Base-by-base conservation (phyloP, 345 rosid genomes). In the Populus simonii region DNA sequence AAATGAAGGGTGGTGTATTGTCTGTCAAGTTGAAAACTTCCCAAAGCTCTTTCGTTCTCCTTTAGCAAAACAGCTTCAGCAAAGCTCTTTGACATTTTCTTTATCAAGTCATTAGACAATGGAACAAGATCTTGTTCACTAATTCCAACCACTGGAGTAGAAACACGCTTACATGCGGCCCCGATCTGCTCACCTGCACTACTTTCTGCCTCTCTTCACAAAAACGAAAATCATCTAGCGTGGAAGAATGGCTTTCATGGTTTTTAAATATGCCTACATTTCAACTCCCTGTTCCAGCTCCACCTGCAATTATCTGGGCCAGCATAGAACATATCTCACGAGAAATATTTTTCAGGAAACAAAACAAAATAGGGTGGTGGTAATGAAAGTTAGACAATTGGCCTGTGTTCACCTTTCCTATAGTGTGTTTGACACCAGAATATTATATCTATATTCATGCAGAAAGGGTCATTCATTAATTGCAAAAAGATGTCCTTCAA, bases 141-240 rank as follows among this genome's bases (percentile, higher is more conserved):
- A 27, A 82, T 80, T 41, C 59, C 74, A 23, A 51, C 81, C 18
- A 55, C 75, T 15, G 74, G 74, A 68, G 82, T 78, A 66, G 62
- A 5, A 59, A 76, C 71, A 55, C 55, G 74, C 49, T 68, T 35
- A 83, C 72, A 79, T 71, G 89, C 43, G 85, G 92, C 74, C 82
- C 87, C 33, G 93, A 82, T 87, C 91, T 90, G 80, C 86, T 87
- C 73, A 88, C 94, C 82, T 89, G 89, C 82, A 90, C 85, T 18
- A 84, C 87, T 83, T 85, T 91, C 85, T 93, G 95, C 51, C 97
- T 84, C 79, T 88, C 92, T 84, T 93, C 97, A 35, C 90, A 93
- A 73, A 93, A 93, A 67, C 82, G 79, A 71, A 90, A 93, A 73
- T 93, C 98, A 76, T 93, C 95, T 13, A 93, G 86, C 78, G 90